A percentile compares a stretch with the other conserved stretches of the same genome.
Conservation (phyloP, 2,329 filamentous ascomycete species). For the Emergomyces africanus region DNA sequence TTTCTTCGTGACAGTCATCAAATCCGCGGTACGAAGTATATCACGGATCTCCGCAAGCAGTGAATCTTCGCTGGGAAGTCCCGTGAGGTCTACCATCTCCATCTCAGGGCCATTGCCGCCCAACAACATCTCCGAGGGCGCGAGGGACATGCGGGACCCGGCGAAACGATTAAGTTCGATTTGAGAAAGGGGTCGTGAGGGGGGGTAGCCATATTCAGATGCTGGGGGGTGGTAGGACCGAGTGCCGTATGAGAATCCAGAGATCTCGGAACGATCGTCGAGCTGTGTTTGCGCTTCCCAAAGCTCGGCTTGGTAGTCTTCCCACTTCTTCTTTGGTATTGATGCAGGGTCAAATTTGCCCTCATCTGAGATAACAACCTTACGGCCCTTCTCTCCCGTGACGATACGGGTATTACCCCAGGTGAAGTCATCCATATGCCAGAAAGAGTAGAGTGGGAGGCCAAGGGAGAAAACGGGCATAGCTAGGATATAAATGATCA, state of each 20-base stretch:
- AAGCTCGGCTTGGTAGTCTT: constrained; percentile 94
- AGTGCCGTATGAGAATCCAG: constrained; percentile 89
- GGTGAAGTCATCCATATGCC: constrained; percentile 99
- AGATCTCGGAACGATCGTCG: constrained; percentile 75
- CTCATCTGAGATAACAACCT: constrained; percentile 88
- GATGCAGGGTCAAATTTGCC: constrained; percentile 90
- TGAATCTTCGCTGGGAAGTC: constrained; percentile 77
- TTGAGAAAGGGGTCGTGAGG: constrained; percentile 48
- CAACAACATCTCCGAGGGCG: constrained; percentile 51
- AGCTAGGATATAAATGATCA: constrained; percentile 87
- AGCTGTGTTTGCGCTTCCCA: constrained; percentile 89
- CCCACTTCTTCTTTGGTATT: constrained; percentile 98
- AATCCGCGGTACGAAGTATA: constrained; percentile 77
- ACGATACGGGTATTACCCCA: constrained; percentile 99
- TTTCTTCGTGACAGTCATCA: constrained; percentile 99
- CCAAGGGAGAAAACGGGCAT: constrained; percentile 86
- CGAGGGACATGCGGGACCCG: constrained; percentile 64
- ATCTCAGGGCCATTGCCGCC: constrained; percentile 47
- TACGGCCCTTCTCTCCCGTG: constrained; percentile 82
- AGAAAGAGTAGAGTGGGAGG: constrained; percentile 89
- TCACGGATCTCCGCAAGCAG: constrained; percentile 88
- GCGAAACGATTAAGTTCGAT: constrained; percentile 42
- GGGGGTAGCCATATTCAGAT: constrained; percentile 61
- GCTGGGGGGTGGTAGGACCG: constrained; percentile 52
- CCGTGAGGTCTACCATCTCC: constrained; percentile 61